Conservation (phyloP, 2,329 filamentous ascomycete genomes). For the Aspergillus ustus region DNA sequence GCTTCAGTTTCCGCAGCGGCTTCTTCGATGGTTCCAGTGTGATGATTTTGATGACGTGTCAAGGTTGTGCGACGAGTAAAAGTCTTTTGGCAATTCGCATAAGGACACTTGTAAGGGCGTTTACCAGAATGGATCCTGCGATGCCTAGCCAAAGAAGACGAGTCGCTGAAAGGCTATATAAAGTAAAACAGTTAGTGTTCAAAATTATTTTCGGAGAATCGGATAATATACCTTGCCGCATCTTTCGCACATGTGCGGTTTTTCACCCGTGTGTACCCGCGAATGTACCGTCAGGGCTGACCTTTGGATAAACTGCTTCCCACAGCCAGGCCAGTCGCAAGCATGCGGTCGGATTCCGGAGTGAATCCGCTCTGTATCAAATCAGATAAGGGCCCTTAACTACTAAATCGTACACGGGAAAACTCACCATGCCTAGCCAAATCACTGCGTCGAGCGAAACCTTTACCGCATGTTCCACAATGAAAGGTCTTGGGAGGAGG, state of each 20-base stretch:
- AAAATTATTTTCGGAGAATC: not conserved
- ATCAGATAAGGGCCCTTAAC: not conserved
- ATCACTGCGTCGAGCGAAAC: constrained; percentile 91
- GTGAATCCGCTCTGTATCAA: constrained; percentile 81
- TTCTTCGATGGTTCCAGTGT: constrained; percentile 93
- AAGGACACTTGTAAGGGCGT: constrained; percentile 95
- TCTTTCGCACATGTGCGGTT: constrained; percentile 95
- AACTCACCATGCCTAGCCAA: constrained; percentile 86
- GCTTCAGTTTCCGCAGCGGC: constrained; percentile 87
- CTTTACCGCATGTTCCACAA: constrained; percentile 87
- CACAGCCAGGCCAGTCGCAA: constrained; percentile 85
- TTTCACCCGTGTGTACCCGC: constrained; percentile 95
- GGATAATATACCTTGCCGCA: constrained; percentile 78
- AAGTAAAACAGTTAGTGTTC: constrained; percentile 5
- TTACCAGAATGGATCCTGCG: constrained; percentile 94
- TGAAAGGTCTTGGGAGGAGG: constrained; percentile 76
- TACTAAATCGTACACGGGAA: not conserved
- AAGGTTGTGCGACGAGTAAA: constrained; percentile 95
- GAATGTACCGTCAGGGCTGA: constrained; percentile 94
- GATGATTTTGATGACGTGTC: constrained; percentile 93
- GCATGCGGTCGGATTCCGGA: constrained; percentile 88
- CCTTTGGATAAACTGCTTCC: constrained; percentile 96
- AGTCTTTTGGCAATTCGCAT: constrained; percentile 96
- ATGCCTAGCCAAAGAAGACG: constrained; percentile 89
- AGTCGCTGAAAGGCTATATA: constrained; percentile 88